Evolutionary conservation across 1,284 basidiomycete species (phyloP).

Genomic region (Dichomitus squalens): DNA sequence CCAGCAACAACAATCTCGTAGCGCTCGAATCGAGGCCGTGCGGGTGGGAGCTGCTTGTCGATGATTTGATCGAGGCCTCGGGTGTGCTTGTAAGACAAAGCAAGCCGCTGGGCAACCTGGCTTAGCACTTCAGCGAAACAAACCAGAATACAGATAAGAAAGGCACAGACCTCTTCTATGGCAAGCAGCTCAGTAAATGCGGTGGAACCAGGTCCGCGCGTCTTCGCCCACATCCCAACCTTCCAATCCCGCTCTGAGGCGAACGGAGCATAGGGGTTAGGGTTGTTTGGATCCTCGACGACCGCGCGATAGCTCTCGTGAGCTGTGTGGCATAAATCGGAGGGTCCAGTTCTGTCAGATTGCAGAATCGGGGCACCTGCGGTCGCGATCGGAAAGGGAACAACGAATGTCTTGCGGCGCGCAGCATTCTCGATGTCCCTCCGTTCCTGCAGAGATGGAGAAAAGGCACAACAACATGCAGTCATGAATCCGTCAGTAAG

Average conservation of each 20-base stretch:
- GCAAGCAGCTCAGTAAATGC: conserved; percentile 9
- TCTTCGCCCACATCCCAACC: conserved; percentile 9
- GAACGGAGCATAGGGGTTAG: conserved; percentile 7
- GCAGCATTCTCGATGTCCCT: background rate
- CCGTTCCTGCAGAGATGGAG: background rate
- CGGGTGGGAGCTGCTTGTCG: conserved; percentile 31
- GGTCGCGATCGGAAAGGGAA: background rate
- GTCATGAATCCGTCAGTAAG: no score
- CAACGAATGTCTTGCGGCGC: background rate
- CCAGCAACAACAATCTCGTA: conserved; percentile 26
- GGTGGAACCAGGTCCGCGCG: conserved; percentile 9
- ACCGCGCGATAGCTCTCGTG: no score
- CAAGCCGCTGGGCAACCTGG: conserved; percentile 27
- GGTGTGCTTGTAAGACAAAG: conserved; percentile 33
- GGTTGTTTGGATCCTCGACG: no score
- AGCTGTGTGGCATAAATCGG: no score
- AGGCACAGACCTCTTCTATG: conserved; percentile 22
- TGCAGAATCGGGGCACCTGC: background rate
- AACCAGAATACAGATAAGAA: background rate
- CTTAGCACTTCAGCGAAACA: background rate
- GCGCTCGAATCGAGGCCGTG: conserved; percentile 22
- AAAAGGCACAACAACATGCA: no score
- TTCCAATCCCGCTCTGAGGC: background rate
- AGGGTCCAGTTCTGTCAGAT: no score
- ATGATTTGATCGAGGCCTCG: conserved; percentile 35